Evolutionary conservation across 306 rosid genomes (phyloP).

Genomic region (Cotoneaster glaucophyllus): DNA sequence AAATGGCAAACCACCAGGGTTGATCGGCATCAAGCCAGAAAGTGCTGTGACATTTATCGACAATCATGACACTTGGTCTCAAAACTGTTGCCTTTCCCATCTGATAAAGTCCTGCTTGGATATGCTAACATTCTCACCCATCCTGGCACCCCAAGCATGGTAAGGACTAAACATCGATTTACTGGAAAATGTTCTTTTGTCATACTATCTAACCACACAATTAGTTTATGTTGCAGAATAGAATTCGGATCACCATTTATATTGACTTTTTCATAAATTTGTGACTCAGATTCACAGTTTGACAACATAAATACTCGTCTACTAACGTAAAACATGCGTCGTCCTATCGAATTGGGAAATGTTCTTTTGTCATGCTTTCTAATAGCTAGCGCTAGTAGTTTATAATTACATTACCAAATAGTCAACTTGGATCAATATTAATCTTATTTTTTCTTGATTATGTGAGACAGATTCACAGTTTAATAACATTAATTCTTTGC

Average conservation of each 20-base stretch:
- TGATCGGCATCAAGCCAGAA: conserved; percentile 70
- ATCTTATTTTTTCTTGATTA: too few species aligned
- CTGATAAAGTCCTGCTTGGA: conserved; percentile 64
- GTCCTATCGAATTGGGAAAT: not conserved
- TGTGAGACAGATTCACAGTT: not conserved
- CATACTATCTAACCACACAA: not conserved
- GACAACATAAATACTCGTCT: too few species aligned
- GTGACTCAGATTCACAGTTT: too few species aligned
- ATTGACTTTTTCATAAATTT: too few species aligned
- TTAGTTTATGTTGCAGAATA: not conserved
- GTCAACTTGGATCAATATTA: not conserved
- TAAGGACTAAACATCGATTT: conserved; percentile 17
- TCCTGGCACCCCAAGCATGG: conserved; percentile 69
- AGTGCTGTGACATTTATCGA: conserved; percentile 70
- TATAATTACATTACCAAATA: too few species aligned
- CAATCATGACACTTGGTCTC: conserved; percentile 79
- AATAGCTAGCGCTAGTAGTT: too few species aligned
- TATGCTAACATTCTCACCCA: conserved; percentile 82
- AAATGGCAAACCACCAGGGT: conserved; percentile 57
- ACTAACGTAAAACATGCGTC: not conserved
- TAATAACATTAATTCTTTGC: not conserved
- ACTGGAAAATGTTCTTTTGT: not conserved
- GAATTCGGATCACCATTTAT: not conserved
- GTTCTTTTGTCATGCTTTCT: too few species aligned
- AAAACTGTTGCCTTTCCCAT: conserved; percentile 55